Percentiles rank a stretch among this genome's conserved stretches.
Conservation (phyloP, 2,329 filamentous ascomycete genomes). For the Penicillium paneum region DNA sequence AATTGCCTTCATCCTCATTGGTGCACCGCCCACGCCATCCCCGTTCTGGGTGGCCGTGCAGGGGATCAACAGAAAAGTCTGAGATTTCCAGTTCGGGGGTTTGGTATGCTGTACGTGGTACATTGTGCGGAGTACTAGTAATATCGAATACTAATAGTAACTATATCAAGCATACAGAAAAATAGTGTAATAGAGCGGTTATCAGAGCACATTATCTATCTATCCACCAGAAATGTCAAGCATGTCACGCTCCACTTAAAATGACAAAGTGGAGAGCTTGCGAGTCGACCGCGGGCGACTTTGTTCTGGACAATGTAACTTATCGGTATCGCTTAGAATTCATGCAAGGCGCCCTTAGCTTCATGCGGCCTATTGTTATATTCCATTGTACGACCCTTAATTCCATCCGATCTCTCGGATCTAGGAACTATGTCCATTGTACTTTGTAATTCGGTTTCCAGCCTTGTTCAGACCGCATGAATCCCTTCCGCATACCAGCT, state of each 20-base stretch:
- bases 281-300: background rate
- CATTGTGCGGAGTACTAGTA: background rate
- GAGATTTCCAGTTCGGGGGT: background rate
- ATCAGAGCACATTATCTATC: background rate
- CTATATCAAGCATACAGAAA: no score
- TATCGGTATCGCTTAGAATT: background rate
- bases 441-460: background rate
- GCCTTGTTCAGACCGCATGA: background rate
- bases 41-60: constrained; percentile 22
- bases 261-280: background rate
- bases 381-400: background rate
- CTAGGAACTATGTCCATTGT: background rate
- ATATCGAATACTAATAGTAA: background rate
- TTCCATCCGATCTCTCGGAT: background rate
- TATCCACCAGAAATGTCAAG: background rate
- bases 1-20: constrained; percentile 18
- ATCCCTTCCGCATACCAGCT: constrained; percentile 14
- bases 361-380: background rate
- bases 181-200: background rate
- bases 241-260: constrained; percentile 1
- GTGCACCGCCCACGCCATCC: constrained; percentile 17
- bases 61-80: constrained; percentile 9
- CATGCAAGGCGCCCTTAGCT: background rate
- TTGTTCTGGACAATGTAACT: background rate
- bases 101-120: background rate